Base-by-base conservation (phyloP, 164 flowering plant species). In the Macadamia tetraphylla region DNA sequence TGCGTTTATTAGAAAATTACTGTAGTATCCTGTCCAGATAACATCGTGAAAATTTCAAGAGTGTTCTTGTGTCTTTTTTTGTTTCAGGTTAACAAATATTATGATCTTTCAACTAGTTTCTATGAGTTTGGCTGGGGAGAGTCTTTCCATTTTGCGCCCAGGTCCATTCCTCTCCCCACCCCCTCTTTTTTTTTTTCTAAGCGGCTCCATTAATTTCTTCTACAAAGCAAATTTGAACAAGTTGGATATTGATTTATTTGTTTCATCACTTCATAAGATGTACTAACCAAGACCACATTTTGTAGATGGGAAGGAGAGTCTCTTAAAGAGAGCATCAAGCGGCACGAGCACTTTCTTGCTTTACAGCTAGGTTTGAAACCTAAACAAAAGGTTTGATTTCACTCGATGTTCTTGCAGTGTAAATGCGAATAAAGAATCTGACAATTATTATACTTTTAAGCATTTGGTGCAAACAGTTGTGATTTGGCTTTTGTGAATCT, bases 111-210 rank as follows among this genome's bases (percentile, higher is more conserved):
- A 29, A 95, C 99, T 63, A 95, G 99, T 84, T 95, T 95, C 79
- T 95, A 92, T 78, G 99, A 95, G 81, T 95, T 78, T 85, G 99
- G 99, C 60, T 95, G 99, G 99, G 98, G 99, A 67, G 98, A 95
- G 70, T 92, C 97, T 71, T 92, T 95, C 78, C 99, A 95, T 78
- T 95, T 95, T 86, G 99, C 97, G 17, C 87, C 76, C 74, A 88
- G 99, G 99, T 89, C 29, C n/a, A 44, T 29, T 35, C 40, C 40
- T 23, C 23, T 23, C 23, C 23, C 23, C 23, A 23, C 23, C 23
- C 40, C 40, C 40, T 35, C 40, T 35, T 35, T 35, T 35, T 35
- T 35, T 2, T 35, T 2, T 35, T 2, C 32, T 40, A n/a, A 31
- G 48, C 31, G 55, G 46, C 44, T 23, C 17, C 48, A 56, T 44